Evolutionary conservation across 306 rosid genomes (phyloP), one percentile per base, ranked within the genome.

Genomic region (Castanea mollissima): DNA sequence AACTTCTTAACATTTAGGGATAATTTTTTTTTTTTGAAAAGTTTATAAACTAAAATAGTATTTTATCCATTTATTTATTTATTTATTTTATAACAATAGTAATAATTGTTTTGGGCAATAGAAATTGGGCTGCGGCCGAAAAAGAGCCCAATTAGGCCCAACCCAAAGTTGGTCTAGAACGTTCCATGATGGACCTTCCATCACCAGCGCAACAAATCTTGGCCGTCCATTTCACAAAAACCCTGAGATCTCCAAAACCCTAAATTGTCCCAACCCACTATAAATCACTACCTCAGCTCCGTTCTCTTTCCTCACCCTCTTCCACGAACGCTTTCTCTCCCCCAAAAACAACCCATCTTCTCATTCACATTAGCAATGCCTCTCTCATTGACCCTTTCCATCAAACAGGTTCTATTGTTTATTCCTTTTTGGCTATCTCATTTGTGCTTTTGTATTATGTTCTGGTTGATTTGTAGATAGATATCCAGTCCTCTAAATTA

Each of bases 171-270:
- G 21, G 34, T 59, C 71, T 25, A 75, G 78, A 60, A 58, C 16
- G 78, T 75, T 75, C 71, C 41, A 44, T 44, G 12, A 41, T 41
- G 46, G 46, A 41, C 0, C 46, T 52, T 12, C 10, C 21, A 46
- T 23, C 6, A 25, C 18, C 13, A 44, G 32, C 8, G 1, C 4
- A 57, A 7, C 2, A 20, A 21, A 77, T 77, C 81, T 25, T 12
- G 60, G 81, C 81, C 81, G 75, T 77, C 41, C 21, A 69, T 63
- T 29, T 76, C 63, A 4, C 60, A 20, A 76, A 76, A 76, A 68
- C 81, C 81, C 75, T 55, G 55, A 64, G 51, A 32, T 71, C 55
- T 65, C 38, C 29, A 46, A 4, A 55, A 56, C 35, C 77, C 77
- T 49, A 31, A 74, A 35, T 57, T 11, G 6, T 11, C 38, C 20